Evolutionary conservation across 805 yeast genomes (phyloP).

Genomic region (Ogataea methylovora): DNA sequence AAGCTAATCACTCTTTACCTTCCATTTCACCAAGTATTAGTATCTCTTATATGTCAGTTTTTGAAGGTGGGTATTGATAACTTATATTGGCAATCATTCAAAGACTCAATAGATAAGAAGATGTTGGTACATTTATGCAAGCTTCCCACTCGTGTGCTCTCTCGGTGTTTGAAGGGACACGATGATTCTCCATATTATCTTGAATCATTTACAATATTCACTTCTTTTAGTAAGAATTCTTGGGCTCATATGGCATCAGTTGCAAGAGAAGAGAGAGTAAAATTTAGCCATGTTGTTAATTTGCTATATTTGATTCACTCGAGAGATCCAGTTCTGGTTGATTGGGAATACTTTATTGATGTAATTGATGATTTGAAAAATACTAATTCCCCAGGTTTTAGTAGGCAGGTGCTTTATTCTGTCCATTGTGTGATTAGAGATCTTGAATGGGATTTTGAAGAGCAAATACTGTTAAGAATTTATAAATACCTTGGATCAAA

Average conservation of each 20-base stretch:
- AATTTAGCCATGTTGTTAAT: slow-evolving; percentile 12
- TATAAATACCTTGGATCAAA: slow-evolving; percentile 18
- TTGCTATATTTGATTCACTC: slow-evolving; percentile 20
- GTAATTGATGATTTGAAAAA: slow-evolving; percentile 10
- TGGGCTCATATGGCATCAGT: slow-evolving; percentile 17
- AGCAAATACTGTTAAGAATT: slow-evolving; percentile 20
- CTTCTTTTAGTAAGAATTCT: slow-evolving; percentile 14
- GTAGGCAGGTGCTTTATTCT: slow-evolving; percentile 12
- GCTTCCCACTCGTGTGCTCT: slow-evolving; percentile 10
- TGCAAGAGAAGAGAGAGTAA: slow-evolving; percentile 5
- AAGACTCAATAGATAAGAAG: slow-evolving; percentile 5
- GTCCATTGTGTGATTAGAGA: slow-evolving; percentile 16
- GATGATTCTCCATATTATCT: slow-evolving; percentile 6
- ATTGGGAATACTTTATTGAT: slow-evolving; percentile 24
- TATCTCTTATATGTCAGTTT: slow-evolving; percentile 12
- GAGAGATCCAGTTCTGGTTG: slow-evolving; percentile 13
- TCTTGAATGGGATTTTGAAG: slow-evolving; percentile 22
- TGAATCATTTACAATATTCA: slow-evolving; percentile 18
- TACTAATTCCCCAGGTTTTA: not conserved
- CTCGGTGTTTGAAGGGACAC: slow-evolving; percentile 5
- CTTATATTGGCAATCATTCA: slow-evolving; percentile 2
- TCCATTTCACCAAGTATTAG: slow-evolving; percentile 16
- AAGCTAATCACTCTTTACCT: too few relatives aligned
- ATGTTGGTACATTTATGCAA: slow-evolving; percentile 11
- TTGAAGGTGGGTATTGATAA: slow-evolving; percentile 4